Percentiles rank a stretch among this genome's conserved stretches.
Conservation (phyloP, 305 asterid species). For the Ilex paraguariensis region DNA sequence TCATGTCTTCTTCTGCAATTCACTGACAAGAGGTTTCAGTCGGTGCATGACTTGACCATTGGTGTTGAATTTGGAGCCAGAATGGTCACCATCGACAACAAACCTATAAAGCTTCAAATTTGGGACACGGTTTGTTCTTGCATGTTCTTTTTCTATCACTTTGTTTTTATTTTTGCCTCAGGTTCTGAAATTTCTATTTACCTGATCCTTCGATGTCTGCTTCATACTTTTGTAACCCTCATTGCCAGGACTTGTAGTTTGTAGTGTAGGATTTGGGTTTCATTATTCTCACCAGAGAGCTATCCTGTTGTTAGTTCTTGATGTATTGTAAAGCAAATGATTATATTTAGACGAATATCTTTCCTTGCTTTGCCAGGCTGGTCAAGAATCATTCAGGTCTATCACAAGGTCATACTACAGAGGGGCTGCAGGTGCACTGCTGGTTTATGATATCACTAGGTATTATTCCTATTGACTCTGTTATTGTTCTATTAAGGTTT, state of each 20-base stretch:
- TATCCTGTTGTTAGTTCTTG: too few relatives aligned
- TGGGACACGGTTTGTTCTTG: conserved; percentile 17
- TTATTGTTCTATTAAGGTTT: too few relatives aligned
- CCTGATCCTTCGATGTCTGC: neutral
- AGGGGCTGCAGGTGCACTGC: conserved; percentile 14
- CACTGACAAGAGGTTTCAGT: neutral
- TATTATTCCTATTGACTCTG: neutral
- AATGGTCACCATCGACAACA: neutral
- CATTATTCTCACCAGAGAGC: too few relatives aligned
- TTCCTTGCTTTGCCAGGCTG: conserved; percentile 9
- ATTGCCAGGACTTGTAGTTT: neutral
- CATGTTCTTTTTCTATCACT: too few relatives aligned
- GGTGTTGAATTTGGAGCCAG: conserved; percentile 10
- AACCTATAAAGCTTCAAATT: conserved; percentile 9
- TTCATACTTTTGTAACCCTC: neutral
- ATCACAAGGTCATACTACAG: conserved; percentile 11
- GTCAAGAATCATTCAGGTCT: conserved; percentile 17
- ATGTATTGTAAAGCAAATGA: neutral
- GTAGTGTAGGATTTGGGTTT: too few relatives aligned
- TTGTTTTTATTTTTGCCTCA: neutral
- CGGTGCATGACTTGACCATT: conserved; percentile 1
- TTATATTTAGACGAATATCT: too few relatives aligned
- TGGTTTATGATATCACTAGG: conserved; percentile 18
- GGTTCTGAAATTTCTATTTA: too few relatives aligned
- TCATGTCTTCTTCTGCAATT: conserved; percentile 13